A percentile compares a stretch with the other conserved stretches of the same genome.
phyloP scores from a whole-genome alignment of 805 yeast species.

The Pichia eremophila region DNA sequence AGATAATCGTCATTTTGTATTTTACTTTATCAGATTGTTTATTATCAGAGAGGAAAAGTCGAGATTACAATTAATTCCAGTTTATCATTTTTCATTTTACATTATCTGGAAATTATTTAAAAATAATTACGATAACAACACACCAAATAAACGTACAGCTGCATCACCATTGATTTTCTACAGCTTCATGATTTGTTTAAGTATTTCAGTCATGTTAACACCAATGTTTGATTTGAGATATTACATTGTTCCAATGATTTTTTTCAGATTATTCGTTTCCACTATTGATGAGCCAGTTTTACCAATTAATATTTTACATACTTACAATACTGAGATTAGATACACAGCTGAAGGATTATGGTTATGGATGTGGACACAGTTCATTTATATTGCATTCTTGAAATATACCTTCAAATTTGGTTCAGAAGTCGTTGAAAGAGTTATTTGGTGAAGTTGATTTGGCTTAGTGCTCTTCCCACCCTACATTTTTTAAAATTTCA shows the following conservation, averaged over 20 bases:
- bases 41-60: slow-evolving; percentile 41
- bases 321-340: slow-evolving; percentile 26
- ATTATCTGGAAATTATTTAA: slow-evolving; percentile 16
- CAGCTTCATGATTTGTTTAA: slow-evolving; percentile 42
- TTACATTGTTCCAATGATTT: slow-evolving; percentile 68
- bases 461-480: no score
- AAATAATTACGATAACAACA: slow-evolving; percentile 5
- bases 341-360: slow-evolving; percentile 49
- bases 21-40: slow-evolving; percentile 69
- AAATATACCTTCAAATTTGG: slow-evolving; percentile 48
- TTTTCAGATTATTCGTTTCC: slow-evolving; percentile 57
- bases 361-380: slow-evolving; percentile 47
- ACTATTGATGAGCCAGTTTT: slow-evolving; percentile 29
- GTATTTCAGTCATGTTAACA: slow-evolving; percentile 68
- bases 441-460: slow-evolving; percentile 65
- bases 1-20: slow-evolving; percentile 89
- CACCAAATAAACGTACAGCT: slow-evolving; percentile 8
- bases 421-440: slow-evolving; percentile 59
- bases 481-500: no score
- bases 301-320: slow-evolving; percentile 9
- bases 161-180: slow-evolving; percentile 33
- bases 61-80: slow-evolving; percentile 46
- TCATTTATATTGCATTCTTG: slow-evolving; percentile 48
- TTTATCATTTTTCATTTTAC: slow-evolving; percentile 52
- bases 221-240: slow-evolving; percentile 94